phyloP scores from a whole-genome alignment of 2,329 filamentous ascomycete genomes.

The Pestalotiopsis sp. region DNA sequence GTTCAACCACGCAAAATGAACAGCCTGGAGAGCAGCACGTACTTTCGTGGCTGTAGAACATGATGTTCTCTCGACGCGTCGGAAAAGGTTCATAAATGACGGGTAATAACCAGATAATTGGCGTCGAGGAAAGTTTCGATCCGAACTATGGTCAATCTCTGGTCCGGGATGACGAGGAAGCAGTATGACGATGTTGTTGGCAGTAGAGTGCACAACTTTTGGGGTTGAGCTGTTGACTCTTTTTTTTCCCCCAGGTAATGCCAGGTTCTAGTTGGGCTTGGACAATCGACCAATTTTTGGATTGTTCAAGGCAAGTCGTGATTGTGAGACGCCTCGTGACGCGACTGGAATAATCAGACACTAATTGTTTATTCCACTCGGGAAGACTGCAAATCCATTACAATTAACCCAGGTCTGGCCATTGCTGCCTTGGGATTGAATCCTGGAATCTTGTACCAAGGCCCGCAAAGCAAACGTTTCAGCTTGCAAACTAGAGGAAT shows the following conservation, averaged over 20 bases:
- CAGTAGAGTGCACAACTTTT: background rate
- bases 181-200: background rate
- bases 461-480: too few relatives aligned
- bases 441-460: background rate
- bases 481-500: too few relatives aligned
- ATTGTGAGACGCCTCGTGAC: background rate
- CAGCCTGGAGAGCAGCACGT: conserved; percentile 32
- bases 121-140: too few relatives aligned
- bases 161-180: background rate
- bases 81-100: background rate
- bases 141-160: background rate
- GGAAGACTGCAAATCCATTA: background rate
- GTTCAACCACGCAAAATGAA: background rate
- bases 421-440: background rate
- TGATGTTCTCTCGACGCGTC: conserved; percentile 36
- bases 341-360: conserved; percentile 1
- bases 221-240: background rate
- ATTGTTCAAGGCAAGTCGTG: conserved; percentile 5
- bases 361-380: background rate
- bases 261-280: background rate
- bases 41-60: conserved; percentile 99
- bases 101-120: too few relatives aligned
- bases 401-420: background rate
- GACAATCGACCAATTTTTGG: background rate
- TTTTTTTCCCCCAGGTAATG: background rate